Base-by-base conservation (phyloP, 768 basidiomycete genomes). In the Crassisporium funariophilum region DNA sequence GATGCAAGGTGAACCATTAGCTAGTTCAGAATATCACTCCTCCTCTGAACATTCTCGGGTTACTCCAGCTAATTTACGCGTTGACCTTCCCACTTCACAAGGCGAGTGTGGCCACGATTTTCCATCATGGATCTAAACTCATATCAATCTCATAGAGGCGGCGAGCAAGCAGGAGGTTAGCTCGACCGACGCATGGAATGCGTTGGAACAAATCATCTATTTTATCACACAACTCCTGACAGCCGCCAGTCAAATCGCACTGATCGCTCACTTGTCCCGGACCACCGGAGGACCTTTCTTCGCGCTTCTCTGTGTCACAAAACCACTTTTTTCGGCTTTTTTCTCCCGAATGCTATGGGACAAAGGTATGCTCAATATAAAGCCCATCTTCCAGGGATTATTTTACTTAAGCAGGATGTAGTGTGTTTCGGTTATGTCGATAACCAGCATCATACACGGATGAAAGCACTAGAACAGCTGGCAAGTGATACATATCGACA, bases 221-320 rank as follows among this genome's bases (percentile, higher is more conserved):
- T 61, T 67, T 17, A 25, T 55, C 10, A 55, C 50, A 1, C 50
- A 52, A 21, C 35, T 59, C 4, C 34, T 70, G 5, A 48, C 57
- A 10, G 52, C 48, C 4, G 29, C 50, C 4, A 67, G 62, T 23
- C 67, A 74, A 31, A 44, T 71, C 12, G 27, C 56, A 1, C 57
- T 72, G 15, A 69, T 73, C 13, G 40, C 60, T 13, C 56, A 68
- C 19, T 40, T 62, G 2, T 65, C 70, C 0, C 49, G 61, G 1
- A 57, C 63, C 4, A 59, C 54, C 15, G 70, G 67, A 1, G 71
- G 70, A 6, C 63, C 62, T 0, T 20, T 67, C 2, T 73, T 71
- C 24, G 65, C 67, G 0, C 23, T 71, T 4, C 44, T 72, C 13
- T 75, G 70, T 45, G 20, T 71, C 5, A 48, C 53, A 6, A 63